phyloP scores from a whole-genome alignment of 257 asterid species.

The Prunella vulgaris region DNA sequence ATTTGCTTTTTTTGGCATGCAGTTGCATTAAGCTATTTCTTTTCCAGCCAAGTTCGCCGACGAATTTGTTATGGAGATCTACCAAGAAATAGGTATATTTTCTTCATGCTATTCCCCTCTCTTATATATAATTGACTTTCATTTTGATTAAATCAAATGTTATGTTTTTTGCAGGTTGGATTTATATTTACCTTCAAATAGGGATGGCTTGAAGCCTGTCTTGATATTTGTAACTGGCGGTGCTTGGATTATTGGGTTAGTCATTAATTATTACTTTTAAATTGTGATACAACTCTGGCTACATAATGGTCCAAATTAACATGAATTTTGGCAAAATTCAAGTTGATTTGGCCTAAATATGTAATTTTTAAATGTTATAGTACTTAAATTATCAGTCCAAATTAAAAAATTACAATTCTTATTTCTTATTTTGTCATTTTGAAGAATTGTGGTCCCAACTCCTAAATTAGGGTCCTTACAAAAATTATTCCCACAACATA shows the following conservation, averaged over 20 bases:
- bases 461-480: no score
- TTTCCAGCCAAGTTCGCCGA: conserved; percentile 70
- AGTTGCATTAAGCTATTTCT: conserved; percentile 81
- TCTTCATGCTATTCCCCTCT: not conserved
- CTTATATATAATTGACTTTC: conserved; percentile 1
- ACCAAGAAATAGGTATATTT: conserved; percentile 80
- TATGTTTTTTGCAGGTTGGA: conserved; percentile 64
- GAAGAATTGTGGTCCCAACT: no score
- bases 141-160: not conserved
- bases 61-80: conserved; percentile 83
- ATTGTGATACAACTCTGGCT: not conserved
- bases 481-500: no score
- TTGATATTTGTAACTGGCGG: conserved; percentile 97
- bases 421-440: no score
- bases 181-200: conserved; percentile 69
- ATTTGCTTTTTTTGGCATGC: conserved; percentile 38
- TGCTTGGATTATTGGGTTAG: conserved; percentile 98
- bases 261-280: not conserved
- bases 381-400: no score
- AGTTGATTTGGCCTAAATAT: no score
- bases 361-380: no score
- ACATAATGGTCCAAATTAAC: no score
- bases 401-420: no score
- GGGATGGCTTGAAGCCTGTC: conserved; percentile 68
- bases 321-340: no score